Conservation (phyloP, 345 rosid species). For the Passiflora organensis region DNA sequence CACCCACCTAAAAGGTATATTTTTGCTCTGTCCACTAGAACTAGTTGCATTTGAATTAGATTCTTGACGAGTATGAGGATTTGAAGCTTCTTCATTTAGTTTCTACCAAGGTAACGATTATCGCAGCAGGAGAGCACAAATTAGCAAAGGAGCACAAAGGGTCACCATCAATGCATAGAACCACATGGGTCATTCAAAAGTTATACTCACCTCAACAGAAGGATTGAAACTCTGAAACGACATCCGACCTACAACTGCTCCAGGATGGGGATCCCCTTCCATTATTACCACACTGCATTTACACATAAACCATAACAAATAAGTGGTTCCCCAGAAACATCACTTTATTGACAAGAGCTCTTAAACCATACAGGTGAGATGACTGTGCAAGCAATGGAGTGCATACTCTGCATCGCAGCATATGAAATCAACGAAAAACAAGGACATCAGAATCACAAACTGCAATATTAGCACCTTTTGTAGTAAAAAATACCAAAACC, state of each 20-base stretch:
- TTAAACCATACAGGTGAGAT: not conserved
- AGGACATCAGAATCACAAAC: too few relatives aligned
- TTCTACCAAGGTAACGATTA: conserved; percentile 49
- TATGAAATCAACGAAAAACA: too few relatives aligned
- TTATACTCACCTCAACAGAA: conserved; percentile 73
- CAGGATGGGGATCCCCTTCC: conserved; percentile 94
- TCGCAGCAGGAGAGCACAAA: conserved; percentile 20
- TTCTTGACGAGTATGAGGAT: conserved; percentile 29
- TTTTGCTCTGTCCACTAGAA: conserved; percentile 35
- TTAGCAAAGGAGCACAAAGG: conserved; percentile 16
- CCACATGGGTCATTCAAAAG: conserved; percentile 12
- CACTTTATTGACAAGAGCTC: not conserved
- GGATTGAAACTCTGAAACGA: conserved; percentile 94
- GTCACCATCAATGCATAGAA: conserved; percentile 13
- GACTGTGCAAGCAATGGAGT: not conserved
- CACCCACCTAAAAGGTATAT: conserved; percentile 42
- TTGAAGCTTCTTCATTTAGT: conserved; percentile 55
- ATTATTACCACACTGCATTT: conserved; percentile 57
- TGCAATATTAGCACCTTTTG: too few relatives aligned
- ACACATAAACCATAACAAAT: not conserved
- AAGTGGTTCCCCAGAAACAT: conserved; percentile 1
- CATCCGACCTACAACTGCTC: conserved; percentile 78
- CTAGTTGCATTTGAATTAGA: conserved; percentile 27
- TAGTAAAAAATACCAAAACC: too few relatives aligned
- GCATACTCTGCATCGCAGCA: too few relatives aligned